Conservation (phyloP, 2,329 filamentous ascomycete species). For the Aspergillus neotritici region DNA sequence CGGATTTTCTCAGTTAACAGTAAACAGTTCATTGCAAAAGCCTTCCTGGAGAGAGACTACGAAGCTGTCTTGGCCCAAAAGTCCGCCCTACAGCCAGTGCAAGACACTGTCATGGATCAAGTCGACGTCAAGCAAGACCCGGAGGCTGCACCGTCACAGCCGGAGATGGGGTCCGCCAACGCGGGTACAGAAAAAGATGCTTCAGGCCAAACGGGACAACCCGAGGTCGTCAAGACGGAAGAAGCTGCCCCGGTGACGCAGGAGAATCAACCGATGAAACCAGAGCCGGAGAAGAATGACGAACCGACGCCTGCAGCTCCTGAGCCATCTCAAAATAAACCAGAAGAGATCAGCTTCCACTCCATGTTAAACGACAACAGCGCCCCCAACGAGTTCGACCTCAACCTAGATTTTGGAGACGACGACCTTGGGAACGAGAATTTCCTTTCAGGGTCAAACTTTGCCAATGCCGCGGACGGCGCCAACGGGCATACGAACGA, state of each 20-base stretch:
- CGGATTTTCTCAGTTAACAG: constrained; percentile 2
- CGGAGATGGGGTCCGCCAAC: constrained; percentile 10
- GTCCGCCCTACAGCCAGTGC: constrained; percentile 18
- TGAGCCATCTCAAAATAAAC: constrained; percentile 22
- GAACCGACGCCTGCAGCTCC: constrained; percentile 7
- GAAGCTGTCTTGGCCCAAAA: constrained; percentile 32
- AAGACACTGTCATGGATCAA: constrained; percentile 30
- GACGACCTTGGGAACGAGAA: constrained; percentile 35
- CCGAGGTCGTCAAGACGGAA: constrained; percentile 1
- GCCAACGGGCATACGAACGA: constrained; percentile 12
- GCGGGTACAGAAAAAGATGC: constrained; percentile 14
- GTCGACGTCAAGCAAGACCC: constrained; percentile 12
- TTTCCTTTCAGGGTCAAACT: constrained; percentile 31
- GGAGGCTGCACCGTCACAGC: constrained; percentile 12
- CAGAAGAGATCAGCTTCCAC: constrained; percentile 37
- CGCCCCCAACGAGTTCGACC: constrained; percentile 32
- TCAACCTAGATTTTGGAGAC: constrained; percentile 38
- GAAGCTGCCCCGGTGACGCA: too few relatives aligned
- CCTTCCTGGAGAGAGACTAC: constrained; percentile 40
- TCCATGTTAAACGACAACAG: constrained; percentile 34
- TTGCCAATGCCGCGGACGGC: constrained; percentile 17
- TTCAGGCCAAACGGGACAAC: constrained; percentile 13
- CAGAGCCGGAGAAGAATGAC: constrained; percentile 21
- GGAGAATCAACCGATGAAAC: constrained; percentile 15
- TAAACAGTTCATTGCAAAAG: constrained; percentile 38